phyloP scores from a whole-genome alignment of 2,329 filamentous ascomycete species.

The Fusarium algeriense region DNA sequence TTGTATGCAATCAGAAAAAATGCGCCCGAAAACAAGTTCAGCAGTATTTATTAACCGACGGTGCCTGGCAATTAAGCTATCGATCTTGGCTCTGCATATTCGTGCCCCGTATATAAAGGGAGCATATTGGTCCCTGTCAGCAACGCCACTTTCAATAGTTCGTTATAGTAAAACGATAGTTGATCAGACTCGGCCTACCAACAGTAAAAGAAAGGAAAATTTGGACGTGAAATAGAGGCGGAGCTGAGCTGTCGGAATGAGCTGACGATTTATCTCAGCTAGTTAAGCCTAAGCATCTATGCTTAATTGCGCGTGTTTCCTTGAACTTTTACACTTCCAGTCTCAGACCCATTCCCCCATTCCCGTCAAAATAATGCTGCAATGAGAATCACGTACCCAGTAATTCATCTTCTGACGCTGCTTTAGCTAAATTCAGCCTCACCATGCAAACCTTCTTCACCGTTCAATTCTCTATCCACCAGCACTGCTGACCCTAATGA shows the following conservation, averaged over 20 bases:
- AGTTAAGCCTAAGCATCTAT: background rate
- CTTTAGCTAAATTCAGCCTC: background rate
- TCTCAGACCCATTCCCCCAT: too few relatives aligned
- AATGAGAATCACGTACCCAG: background rate
- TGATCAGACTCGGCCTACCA: background rate
- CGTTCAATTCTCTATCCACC: accelerated
- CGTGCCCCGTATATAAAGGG: background rate
- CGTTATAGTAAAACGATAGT: background rate
- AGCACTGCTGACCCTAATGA: background rate
- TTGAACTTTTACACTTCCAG: too few relatives aligned
- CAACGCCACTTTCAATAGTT: background rate
- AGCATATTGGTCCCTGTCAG: background rate
- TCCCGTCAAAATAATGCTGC: background rate
- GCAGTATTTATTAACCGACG: too few relatives aligned
- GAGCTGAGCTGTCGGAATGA: too few relatives aligned
- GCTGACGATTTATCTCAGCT: background rate
- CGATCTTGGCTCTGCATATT: background rate
- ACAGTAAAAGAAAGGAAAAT: background rate
- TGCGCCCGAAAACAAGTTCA: too few relatives aligned
- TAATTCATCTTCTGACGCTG: background rate
- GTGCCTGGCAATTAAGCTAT: too few relatives aligned
- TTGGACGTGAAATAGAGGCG: background rate
- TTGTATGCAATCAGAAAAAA: too few relatives aligned
- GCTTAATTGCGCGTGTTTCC: background rate
- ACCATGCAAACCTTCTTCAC: background rate